These are phyloP conservation scores for Tylopilus orsonianus DNA, from an alignment of 1,284 basidiomycete species.

Conservation along the genomic window DNA sequence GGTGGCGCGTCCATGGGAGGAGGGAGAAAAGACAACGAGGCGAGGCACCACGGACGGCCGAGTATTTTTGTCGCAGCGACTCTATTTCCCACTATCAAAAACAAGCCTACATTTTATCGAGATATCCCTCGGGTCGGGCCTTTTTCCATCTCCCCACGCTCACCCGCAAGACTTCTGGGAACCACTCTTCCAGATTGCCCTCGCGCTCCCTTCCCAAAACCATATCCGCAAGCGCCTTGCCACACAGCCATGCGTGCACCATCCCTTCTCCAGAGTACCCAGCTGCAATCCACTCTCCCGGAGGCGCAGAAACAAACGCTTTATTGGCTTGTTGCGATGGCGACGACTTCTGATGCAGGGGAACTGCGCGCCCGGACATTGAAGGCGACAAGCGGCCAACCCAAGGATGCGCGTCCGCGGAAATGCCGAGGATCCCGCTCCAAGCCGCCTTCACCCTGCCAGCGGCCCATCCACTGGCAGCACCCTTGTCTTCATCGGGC, in stretches of 20 bases:
- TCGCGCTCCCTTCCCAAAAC: constrained; percentile 36
- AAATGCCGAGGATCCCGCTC: constrained; percentile 54
- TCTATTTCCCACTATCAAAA: too few species aligned
- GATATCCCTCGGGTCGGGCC: constrained; percentile 37
- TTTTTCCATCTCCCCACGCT: constrained; percentile 43
- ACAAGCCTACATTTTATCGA: constrained; percentile 19
- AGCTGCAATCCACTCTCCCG: constrained; percentile 49
- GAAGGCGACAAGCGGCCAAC: constrained; percentile 43
- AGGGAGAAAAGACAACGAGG: not conserved
- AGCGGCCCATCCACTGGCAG: constrained; percentile 32
- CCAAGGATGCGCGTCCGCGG: constrained; percentile 45
- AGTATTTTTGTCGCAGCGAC: too few species aligned
- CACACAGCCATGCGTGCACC: constrained; percentile 38
- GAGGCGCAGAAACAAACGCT: constrained; percentile 21
- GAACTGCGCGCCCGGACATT: constrained; percentile 36
- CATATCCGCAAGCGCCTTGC: constrained; percentile 36
- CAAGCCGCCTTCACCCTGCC: constrained; percentile 48
- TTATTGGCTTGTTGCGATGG: constrained; percentile 3
- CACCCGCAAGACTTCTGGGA: constrained; percentile 44
- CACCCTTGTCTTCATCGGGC: constrained; percentile 7
- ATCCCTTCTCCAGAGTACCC: constrained; percentile 37
- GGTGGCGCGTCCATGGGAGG: constrained; percentile 25
- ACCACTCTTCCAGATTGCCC: constrained; percentile 40
- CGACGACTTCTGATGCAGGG: constrained; percentile 8
- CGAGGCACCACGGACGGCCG: too few species aligned